Conservation (phyloP, 345 rosid genomes). For the Brassica juncea region DNA sequence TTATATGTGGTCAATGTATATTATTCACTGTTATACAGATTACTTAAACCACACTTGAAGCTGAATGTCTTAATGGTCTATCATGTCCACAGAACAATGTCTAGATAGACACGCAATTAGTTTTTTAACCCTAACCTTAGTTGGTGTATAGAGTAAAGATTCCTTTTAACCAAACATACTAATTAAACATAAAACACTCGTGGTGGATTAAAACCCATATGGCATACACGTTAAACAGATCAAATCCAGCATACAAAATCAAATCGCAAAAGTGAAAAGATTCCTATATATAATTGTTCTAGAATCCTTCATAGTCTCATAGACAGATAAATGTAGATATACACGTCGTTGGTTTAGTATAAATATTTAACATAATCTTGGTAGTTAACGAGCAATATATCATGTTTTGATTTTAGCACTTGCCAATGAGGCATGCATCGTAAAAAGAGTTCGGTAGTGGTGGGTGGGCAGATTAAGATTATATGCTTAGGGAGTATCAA, state of each 20-base stretch:
- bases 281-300: constrained; percentile 18
- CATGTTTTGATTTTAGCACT: constrained; percentile 24
- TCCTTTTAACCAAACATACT: background rate
- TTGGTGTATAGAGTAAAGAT: background rate
- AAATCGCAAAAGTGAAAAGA: constrained; percentile 31
- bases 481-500: constrained; percentile 32
- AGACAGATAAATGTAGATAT: background rate
- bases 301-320: constrained; percentile 25
- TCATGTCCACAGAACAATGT: background rate
- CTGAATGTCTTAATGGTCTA: constrained; percentile 5
- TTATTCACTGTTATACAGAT: background rate
- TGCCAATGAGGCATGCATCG: constrained; percentile 14
- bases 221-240: background rate
- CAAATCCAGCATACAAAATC: constrained; percentile 25
- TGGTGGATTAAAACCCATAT: background rate
- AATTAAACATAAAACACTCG: background rate
- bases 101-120: background rate
- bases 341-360: constrained; percentile 14
- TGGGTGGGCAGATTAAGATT: constrained; percentile 28
- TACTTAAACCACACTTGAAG: background rate
- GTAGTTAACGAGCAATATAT: constrained; percentile 30
- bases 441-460: constrained; percentile 34
- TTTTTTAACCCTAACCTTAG: background rate
- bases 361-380: background rate
- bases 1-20: constrained; percentile 4